Conservation (phyloP, 129 eudicot species). For the Centaurea solstitialis region DNA sequence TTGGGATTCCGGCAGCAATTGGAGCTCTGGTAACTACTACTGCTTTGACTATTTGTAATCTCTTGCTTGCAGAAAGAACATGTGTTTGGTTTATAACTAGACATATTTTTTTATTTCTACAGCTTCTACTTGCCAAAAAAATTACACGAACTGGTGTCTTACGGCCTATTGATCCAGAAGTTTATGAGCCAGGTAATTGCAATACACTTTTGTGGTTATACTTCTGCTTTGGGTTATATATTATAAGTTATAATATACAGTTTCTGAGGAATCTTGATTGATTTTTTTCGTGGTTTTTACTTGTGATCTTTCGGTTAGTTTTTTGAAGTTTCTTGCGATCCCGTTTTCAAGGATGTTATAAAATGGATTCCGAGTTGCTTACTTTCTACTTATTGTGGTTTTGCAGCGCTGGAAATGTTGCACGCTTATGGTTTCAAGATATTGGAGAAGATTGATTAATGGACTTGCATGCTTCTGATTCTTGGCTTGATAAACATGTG, state of each 20-base stretch:
- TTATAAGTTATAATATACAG: not conserved
- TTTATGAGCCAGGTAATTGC: constrained; percentile 81
- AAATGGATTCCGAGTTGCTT: constrained; percentile 2
- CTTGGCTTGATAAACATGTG: constrained; percentile 1
- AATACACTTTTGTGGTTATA: constrained; percentile 4
- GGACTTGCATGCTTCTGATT: not conserved
- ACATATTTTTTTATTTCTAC: constrained; percentile 15
- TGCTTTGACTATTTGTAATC: not conserved
- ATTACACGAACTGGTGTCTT: constrained; percentile 66
- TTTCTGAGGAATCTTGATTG: not conserved
- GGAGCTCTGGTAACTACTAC: constrained; percentile 81
- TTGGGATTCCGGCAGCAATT: constrained; percentile 90
- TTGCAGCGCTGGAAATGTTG: constrained; percentile 78
- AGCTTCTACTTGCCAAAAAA: constrained; percentile 79
- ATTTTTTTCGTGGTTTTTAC: not conserved
- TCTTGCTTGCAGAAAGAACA: not conserved
- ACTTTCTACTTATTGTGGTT: constrained; percentile 16
- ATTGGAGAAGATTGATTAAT: constrained; percentile 68
- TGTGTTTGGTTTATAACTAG: constrained; percentile 7
- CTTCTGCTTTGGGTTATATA: not conserved
- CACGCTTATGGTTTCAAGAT: constrained; percentile 81
- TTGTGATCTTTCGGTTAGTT: not conserved
- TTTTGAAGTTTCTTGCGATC: not conserved
- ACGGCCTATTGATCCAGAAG: constrained; percentile 81
- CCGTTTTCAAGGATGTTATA: not conserved